Conservation (phyloP, 169 alveolate genomes). For the Eimeria zaria region DNA sequence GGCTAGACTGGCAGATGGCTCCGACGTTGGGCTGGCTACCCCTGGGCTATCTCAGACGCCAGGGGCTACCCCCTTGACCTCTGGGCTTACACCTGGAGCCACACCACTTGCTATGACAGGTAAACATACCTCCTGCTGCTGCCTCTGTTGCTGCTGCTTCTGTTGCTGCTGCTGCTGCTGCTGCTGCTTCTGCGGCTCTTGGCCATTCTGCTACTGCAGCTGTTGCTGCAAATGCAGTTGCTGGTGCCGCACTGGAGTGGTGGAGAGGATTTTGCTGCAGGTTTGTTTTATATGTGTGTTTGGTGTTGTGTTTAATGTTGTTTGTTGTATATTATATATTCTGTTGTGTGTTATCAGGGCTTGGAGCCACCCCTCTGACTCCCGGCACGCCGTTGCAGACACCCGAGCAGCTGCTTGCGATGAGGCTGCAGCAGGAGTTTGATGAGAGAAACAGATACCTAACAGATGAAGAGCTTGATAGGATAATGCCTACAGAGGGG, state of each 20-base stretch:
- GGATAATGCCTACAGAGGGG: slow-evolving; percentile 96
- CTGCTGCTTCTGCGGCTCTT: not conserved
- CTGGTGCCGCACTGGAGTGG: not conserved
- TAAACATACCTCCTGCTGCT: not conserved
- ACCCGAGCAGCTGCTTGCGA: slow-evolving; percentile 84
- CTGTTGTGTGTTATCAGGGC: not conserved
- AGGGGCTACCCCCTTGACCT: slow-evolving; percentile 85
- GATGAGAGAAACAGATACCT: slow-evolving; percentile 88
- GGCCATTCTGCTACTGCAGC: not conserved
- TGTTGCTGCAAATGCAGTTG: slow-evolving; percentile 21
- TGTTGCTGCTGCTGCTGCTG: slow-evolving; percentile 34
- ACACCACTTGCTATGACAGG: slow-evolving; percentile 90
- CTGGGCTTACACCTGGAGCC: slow-evolving; percentile 90
- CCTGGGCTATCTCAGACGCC: slow-evolving; percentile 69
- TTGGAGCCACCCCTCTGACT: slow-evolving; percentile 86
- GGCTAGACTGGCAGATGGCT: slow-evolving; percentile 79
- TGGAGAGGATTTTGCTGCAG: not conserved
- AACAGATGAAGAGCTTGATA: slow-evolving; percentile 99
- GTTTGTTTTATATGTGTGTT: no score
- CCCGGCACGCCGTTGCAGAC: slow-evolving; percentile 84
- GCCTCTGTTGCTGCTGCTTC: slow-evolving; percentile 18
- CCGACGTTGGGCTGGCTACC: slow-evolving; percentile 74
- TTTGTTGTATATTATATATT: not conserved
- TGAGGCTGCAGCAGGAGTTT: slow-evolving; percentile 87
- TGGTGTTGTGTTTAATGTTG: no score